A percentile compares a stretch with the other conserved stretches of the same genome.
phyloP scores from a whole-genome alignment of 139 green algal species.

The Coccomyxa sp. region DNA sequence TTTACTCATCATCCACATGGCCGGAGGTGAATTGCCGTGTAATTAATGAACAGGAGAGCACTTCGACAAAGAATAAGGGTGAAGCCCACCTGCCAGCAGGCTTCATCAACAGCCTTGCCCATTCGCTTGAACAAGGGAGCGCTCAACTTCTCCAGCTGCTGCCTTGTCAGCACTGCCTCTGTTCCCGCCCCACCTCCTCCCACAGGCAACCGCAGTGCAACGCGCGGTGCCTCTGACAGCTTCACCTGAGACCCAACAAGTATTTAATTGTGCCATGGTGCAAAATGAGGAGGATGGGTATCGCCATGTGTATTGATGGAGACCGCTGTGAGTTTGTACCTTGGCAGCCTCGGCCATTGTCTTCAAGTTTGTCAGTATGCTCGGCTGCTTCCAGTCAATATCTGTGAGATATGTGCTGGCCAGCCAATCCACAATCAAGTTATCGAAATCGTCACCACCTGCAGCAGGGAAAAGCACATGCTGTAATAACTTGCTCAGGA shows the following conservation, averaged over 20 bases:
- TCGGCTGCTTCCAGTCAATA: background rate
- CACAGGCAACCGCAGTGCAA: constrained; percentile 56
- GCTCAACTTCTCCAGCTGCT: constrained; percentile 58
- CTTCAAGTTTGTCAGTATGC: background rate
- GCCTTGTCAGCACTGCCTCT: constrained; percentile 45
- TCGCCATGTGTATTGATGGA: too few species aligned
- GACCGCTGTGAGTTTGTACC: too few species aligned
- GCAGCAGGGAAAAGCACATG: background rate
- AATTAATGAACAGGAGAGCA: background rate
- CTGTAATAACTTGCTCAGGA: background rate
- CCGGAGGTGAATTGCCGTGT: background rate
- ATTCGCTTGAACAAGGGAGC: constrained; percentile 56
- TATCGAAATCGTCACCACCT: constrained; percentile 84
- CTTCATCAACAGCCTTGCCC: constrained; percentile 66
- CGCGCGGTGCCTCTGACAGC: constrained; percentile 41
- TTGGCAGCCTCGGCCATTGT: background rate
- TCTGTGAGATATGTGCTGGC: constrained; percentile 43
- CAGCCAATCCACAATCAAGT: constrained; percentile 63
- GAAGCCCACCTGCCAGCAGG: constrained; percentile 56
- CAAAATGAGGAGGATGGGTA: too few species aligned
- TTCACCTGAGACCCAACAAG: constrained; percentile 20
- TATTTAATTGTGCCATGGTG: background rate
- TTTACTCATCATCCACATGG: constrained; percentile 13
- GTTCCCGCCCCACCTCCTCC: background rate
- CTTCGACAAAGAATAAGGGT: too few species aligned